Evolutionary conservation across 352 stramenopile species (phyloP).

Genomic region (Globisporangium emineosum): DNA sequence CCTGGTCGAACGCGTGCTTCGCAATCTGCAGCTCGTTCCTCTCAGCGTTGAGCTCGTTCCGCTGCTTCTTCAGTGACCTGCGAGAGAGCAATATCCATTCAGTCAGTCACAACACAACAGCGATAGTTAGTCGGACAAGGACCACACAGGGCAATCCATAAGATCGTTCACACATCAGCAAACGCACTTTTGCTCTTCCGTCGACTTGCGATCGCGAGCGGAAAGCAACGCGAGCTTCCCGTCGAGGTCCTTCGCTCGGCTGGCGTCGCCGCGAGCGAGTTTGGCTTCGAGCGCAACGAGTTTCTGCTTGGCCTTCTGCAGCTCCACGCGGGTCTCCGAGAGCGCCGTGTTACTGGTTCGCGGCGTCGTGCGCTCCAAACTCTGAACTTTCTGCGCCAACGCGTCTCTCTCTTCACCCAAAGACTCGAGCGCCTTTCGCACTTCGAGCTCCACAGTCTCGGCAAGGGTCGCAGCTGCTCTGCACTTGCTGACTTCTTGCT

Average conservation of each 20-base stretch:
- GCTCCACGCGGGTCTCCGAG: slow-evolving; percentile 35
- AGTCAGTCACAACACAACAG: no score
- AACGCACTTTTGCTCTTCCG: slow-evolving; percentile 51
- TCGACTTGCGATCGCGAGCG: slow-evolving; percentile 29
- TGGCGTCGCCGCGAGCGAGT: slow-evolving; percentile 23
- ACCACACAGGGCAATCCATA: no score
- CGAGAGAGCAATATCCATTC: no score
- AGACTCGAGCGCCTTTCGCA: slow-evolving; percentile 12
- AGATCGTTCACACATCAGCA: neutral
- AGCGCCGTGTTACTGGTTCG: slow-evolving; percentile 16
- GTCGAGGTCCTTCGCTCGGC: slow-evolving; percentile 37
- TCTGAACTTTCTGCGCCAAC: slow-evolving; percentile 20
- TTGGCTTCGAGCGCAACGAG: slow-evolving; percentile 45
- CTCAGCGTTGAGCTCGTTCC: slow-evolving; percentile 28
- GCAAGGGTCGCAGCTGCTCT: slow-evolving; percentile 16
- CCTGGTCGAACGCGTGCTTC: slow-evolving; percentile 21
- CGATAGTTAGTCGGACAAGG: no score
- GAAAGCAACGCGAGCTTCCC: slow-evolving; percentile 28
- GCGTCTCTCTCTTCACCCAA: slow-evolving; percentile 25
- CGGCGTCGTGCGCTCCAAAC: slow-evolving; percentile 13
- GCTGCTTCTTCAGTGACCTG: slow-evolving; percentile 46
- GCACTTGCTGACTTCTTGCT: slow-evolving; percentile 9
- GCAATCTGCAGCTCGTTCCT: slow-evolving; percentile 31
- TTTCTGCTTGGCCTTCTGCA: slow-evolving; percentile 56
- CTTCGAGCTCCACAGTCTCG: slow-evolving; percentile 13